Base-by-base conservation (phyloP, 495 filamentous ascomycete species). In the Aspergillus asperescens region DNA sequence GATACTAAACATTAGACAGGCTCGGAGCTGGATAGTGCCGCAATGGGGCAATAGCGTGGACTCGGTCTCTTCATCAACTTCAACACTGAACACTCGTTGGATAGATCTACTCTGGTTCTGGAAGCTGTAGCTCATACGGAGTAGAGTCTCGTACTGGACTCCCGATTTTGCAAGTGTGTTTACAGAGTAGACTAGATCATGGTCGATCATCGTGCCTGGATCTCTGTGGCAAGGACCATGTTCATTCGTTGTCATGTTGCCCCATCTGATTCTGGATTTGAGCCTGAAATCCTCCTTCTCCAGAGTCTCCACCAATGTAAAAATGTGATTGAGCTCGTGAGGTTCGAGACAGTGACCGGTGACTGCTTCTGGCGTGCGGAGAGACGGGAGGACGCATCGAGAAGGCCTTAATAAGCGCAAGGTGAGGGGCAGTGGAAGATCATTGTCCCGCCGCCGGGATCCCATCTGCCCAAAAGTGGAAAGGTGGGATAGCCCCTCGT, bases 291-390 rank as follows among this genome's bases (percentile, higher is more conserved):
- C 5, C 12, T 13, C 12, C 6, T 1, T 34, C 48, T 31, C 50
- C 46, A 42, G 31, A 2, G 1, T 34, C 48, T 31, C 50, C 46
- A 42, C 39, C 40, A 46, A 29, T 51, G 39, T 51, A 61, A 61
- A 61, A 51, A 20, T 35, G 41, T 24, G 47, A 49, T 47, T 24
- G 27, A 43, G 52, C 61, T 53, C 61, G 57, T 63, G 61, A 60
- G 53, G 24, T 27, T 28, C 29, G 13, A 38, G 31, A 6, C 52
- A 50, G 55, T 35, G 28, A 28, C 61, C 58, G 61, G 61, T 64
- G 61, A 64, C 42, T 40, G n/a, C 16, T 59, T 59, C 56, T 51
- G 56, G 51, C 28, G 34, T 12, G 50, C 50, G 49, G 49, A 57
- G 55, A 47, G 42, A 16, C 15, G 5, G 27, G 18, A 29, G 8